Conservation (phyloP, 129 eudicot species). For the sunflower (Helianthus annuus) region HanXRQr2.0-SUNRISE NC_035437.2:125493434-125493933, state of each 20-base stretch:
- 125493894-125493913: too few species aligned
- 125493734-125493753: background rate
- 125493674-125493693: background rate
- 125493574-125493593: constrained; percentile 58
- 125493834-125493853: too few species aligned
- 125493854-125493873: too few species aligned
- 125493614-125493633: constrained; percentile 16
- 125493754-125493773: too few species aligned
- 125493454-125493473: too few species aligned
- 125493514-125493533: constrained; percentile 65
- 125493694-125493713: background rate
- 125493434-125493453: too few species aligned
- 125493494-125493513: constrained; percentile 60
- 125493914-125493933: too few species aligned
- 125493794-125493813: too few species aligned
- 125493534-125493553: constrained; percentile 54
- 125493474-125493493: constrained; percentile 48
- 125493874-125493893: too few species aligned
- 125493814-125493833: too few species aligned
- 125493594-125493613: constrained; percentile 24
- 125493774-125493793: too few species aligned
- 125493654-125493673: background rate
- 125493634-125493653: background rate
- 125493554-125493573: constrained; percentile 73
- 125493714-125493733: background rate